Evolutionary conservation across 495 filamentous ascomycete species (phyloP), one percentile per base, ranked within the genome.

Genomic region (Amphirosellinia nigrospora): DNA sequence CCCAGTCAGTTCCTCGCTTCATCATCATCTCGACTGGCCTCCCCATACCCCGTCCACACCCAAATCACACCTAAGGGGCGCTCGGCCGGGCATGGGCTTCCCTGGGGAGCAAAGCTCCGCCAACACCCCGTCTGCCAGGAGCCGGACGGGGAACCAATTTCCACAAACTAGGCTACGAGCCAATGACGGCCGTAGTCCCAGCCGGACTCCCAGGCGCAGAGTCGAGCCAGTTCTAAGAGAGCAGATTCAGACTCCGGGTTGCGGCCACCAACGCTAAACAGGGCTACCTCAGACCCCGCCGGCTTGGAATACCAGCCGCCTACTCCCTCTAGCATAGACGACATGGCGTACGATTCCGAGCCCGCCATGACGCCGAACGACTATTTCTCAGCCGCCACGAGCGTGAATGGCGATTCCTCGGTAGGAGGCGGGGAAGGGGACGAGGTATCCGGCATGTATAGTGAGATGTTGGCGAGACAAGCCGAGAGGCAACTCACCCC

Each of bases 401-500:
- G 69, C 48, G 46, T 48, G 10, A 70, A 65, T 8, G 66, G 52
- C 28, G 50, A 45, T 9, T 56, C 62, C 11, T 64, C 65, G 2
- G 16, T 41, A 41, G 45, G 26, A n/a, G 56, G 38, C 7, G 66
- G 36, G n/a, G 48, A 64, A 48, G 66, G 56, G 3, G 56, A 67
- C 10, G 45, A 65, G 34, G 61, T 41, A 30, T 34, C 67, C 16
- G 23, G 32, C 23, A 11, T 32, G 41, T 76, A 74, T 28, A 21
- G 50, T 1, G 71, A 74, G 11, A 66, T 66, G 69, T 41, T 75
- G 32, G 72, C 71, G 23, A 72, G 67, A 66, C 70, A 70, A 55
- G 72, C 72, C 34, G 74, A 76, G 71, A 70, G 72, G 46, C 74
- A 74, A 36, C 66, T 82, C 15, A 84, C 82, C 45, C 83, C 82